Evolutionary conservation across 345 rosid species (phyloP).

Genomic region (Gossypium mustelinum): DNA sequence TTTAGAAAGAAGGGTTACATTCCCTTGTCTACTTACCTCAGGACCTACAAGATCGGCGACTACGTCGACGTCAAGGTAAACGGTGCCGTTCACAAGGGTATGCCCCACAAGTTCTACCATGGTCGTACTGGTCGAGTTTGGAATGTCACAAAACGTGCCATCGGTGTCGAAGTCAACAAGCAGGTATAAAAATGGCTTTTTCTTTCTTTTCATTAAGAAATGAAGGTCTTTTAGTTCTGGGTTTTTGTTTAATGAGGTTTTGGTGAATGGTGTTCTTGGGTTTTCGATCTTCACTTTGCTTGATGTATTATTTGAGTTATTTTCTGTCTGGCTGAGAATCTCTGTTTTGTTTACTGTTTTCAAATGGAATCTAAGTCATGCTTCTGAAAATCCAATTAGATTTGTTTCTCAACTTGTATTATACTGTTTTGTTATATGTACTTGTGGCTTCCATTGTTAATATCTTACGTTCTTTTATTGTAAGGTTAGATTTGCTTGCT

Average conservation of each 20-base stretch:
- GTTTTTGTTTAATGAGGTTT: neutral
- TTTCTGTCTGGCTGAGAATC: neutral
- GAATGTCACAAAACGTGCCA: conserved; percentile 79
- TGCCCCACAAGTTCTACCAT: conserved; percentile 84
- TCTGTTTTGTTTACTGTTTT: neutral
- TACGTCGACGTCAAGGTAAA: conserved; percentile 68
- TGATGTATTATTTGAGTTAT: neutral
- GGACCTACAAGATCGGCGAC: conserved; percentile 62
- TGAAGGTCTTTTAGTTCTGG: neutral
- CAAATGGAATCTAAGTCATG: too few species aligned
- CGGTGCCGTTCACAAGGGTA: conserved; percentile 77
- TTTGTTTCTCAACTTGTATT: neutral
- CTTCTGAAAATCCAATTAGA: neutral
- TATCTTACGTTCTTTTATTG: neutral
- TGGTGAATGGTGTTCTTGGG: neutral
- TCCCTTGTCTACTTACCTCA: conserved; percentile 59
- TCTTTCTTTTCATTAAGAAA: neutral
- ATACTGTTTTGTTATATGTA: neutral
- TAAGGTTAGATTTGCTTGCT: neutral
- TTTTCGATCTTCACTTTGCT: neutral
- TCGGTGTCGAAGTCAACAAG: conserved; percentile 75
- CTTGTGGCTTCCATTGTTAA: neutral
- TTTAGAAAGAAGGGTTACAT: conserved; percentile 84
- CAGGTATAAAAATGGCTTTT: conserved; percentile 32
- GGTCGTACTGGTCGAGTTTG: conserved; percentile 79